phyloP scores from a whole-genome alignment of 1,284 basidiomycete genomes.

The Heterobasidion annosum region DNA sequence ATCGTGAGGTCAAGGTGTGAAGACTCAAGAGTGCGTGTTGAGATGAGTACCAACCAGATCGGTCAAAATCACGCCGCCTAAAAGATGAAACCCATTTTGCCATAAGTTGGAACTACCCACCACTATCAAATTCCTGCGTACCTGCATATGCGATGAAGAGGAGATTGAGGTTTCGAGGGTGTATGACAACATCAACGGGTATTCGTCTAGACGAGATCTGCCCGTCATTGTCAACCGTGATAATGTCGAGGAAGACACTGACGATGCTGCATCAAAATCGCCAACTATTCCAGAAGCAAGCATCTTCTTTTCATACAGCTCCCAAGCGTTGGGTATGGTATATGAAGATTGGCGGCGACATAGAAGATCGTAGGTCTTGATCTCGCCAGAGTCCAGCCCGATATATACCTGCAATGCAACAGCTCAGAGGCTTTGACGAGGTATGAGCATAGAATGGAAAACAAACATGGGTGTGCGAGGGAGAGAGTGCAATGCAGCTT shows the following conservation, averaged over 20 bases:
- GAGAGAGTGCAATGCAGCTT: conserved; percentile 57
- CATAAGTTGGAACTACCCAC: background rate
- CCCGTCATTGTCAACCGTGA: background rate
- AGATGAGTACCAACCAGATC: conserved; percentile 42
- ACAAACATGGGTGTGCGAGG: conserved; percentile 72
- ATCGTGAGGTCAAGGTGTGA: background rate
- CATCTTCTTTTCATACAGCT: conserved; percentile 61
- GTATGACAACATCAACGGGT: conserved; percentile 55
- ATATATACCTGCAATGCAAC: conserved; percentile 42
- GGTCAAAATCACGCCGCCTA: conserved; percentile 68
- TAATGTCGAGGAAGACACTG: conserved; percentile 15
- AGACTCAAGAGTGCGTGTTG: background rate
- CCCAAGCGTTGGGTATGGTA: conserved; percentile 69
- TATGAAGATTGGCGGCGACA: conserved; percentile 59
- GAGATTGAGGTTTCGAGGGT: conserved; percentile 77
- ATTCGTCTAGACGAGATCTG: conserved; percentile 22
- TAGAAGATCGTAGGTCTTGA: conserved; percentile 63
- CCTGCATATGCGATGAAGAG: conserved; percentile 80
- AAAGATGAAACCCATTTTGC: background rate
- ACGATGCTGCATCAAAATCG: conserved; percentile 30
- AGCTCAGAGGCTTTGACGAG: background rate
- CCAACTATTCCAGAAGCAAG: conserved; percentile 38
- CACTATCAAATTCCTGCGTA: conserved; percentile 16
- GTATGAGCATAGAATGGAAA: conserved; percentile 9
- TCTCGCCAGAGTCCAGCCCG: conserved; percentile 45